phyloP scores from a whole-genome alignment of 306 rosid genomes.

The Ceratonia siliqua region DNA sequence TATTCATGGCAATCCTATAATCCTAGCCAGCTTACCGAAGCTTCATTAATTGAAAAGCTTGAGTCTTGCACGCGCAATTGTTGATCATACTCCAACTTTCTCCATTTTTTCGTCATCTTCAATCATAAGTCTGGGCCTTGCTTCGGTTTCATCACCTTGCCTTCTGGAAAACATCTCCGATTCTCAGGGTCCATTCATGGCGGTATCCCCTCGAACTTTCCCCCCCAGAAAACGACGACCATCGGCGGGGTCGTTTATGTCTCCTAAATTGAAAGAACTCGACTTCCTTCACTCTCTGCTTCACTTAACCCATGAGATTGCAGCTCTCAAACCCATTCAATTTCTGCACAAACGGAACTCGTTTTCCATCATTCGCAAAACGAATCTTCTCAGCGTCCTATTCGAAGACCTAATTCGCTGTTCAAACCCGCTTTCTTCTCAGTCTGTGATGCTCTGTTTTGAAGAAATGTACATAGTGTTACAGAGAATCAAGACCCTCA shows the following conservation, averaged over 20 bases:
- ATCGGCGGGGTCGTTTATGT: slow-evolving; percentile 53
- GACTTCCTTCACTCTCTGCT: slow-evolving; percentile 60
- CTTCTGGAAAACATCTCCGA: not conserved
- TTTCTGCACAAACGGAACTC: slow-evolving; percentile 52
- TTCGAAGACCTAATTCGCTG: slow-evolving; percentile 58
- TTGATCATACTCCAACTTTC: not conserved
- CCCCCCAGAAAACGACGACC: slow-evolving; percentile 66
- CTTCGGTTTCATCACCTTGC: not conserved
- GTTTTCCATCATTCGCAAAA: slow-evolving; percentile 53
- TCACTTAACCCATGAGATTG: slow-evolving; percentile 56
- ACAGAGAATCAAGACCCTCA: slow-evolving; percentile 63
- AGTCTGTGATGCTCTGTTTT: slow-evolving; percentile 65
- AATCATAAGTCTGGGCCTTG: not conserved
- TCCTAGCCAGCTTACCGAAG: slow-evolving; percentile 26
- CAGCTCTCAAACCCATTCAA: slow-evolving; percentile 36
- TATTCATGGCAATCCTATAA: not conserved
- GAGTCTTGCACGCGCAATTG: slow-evolving; percentile 9
- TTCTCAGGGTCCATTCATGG: too few species aligned
- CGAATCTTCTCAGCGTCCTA: slow-evolving; percentile 54
- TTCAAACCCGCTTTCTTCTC: slow-evolving; percentile 18
- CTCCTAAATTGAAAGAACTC: slow-evolving; percentile 46
- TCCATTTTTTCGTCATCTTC: slow-evolving; percentile 14
- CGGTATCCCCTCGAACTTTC: slow-evolving; percentile 53
- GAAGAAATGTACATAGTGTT: slow-evolving; percentile 75
- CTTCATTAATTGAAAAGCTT: slow-evolving; percentile 9